Conservation (phyloP, 1,284 basidiomycete species). For the Boletus smithii region DNA sequence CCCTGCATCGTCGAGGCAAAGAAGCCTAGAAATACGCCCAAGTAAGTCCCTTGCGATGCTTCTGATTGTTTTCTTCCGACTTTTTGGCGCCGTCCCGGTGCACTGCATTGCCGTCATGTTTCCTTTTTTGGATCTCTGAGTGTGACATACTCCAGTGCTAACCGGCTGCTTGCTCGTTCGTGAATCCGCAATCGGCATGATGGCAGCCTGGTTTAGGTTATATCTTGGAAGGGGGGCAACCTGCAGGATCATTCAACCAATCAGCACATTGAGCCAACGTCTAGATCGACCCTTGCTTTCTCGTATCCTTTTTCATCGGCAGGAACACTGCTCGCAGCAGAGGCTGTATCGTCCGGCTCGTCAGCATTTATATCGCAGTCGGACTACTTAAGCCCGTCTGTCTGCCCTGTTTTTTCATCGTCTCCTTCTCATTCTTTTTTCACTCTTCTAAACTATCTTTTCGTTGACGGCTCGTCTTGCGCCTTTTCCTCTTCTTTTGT, state of each 20-base stretch:
- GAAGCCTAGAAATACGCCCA: slow-evolving; percentile 70
- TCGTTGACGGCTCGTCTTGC: too few relatives aligned
- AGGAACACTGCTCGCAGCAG: slow-evolving; percentile 13
- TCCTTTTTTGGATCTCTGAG: slow-evolving; percentile 25
- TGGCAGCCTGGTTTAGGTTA: slow-evolving; percentile 7
- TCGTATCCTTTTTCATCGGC: slow-evolving; percentile 10
- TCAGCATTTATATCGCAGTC: slow-evolving; percentile 3
- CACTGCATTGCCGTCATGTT: slow-evolving; percentile 27
- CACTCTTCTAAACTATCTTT: too few relatives aligned
- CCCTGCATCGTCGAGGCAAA: slow-evolving; percentile 77
- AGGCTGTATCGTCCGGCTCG: slow-evolving; percentile 18
- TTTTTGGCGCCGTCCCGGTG: slow-evolving; percentile 5
- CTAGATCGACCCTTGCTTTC: background rate
- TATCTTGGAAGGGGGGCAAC: slow-evolving; percentile 13
- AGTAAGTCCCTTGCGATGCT: slow-evolving; percentile 51
- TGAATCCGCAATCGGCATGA: slow-evolving; percentile 13
- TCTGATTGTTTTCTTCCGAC: slow-evolving; percentile 1
- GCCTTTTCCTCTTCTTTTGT: background rate
- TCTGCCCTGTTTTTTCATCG: background rate
- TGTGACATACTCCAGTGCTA: slow-evolving; percentile 10
- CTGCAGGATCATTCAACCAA: slow-evolving; percentile 5
- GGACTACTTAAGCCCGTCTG: slow-evolving; percentile 27
- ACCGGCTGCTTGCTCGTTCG: slow-evolving; percentile 9
- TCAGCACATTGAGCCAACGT: slow-evolving; percentile 1
- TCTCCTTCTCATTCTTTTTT: background rate